A percentile compares a stretch with the other conserved stretches of the same genome.
These are phyloP conservation scores for Sarocladiaceae sp. DNA, from an alignment of 2,329 filamentous ascomycete genomes.

Conservation along the genomic window DNA sequence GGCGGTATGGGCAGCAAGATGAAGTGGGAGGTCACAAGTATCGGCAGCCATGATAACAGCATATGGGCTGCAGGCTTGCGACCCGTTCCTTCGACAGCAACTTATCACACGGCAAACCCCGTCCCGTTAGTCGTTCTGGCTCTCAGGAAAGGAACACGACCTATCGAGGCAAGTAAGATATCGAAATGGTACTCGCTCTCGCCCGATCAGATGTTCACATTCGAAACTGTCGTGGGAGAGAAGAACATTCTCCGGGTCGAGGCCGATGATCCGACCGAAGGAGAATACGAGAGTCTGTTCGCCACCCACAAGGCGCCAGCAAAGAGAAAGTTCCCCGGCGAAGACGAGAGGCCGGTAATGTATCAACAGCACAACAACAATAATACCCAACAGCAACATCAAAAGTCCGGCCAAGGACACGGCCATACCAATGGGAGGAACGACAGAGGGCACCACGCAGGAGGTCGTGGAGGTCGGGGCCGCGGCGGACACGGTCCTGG, in stretches of 20 bases:
- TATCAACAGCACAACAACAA: conserved; percentile 24
- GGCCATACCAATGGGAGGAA: conserved; percentile 32
- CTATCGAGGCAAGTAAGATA: conserved; percentile 77
- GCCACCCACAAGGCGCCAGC: conserved; percentile 46
- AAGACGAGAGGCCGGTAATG: conserved; percentile 36
- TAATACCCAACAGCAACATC: conserved; percentile 21
- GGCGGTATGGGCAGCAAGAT: conserved; percentile 83
- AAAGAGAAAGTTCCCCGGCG: conserved; percentile 54
- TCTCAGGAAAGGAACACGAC: conserved; percentile 68
- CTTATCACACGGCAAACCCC: conserved; percentile 74
- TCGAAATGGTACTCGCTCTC: conserved; percentile 77
- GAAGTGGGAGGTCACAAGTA: conserved; percentile 77
- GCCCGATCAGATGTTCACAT: conserved; percentile 65
- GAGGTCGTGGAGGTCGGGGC: conserved; percentile 32
- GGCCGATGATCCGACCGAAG: conserved; percentile 45
- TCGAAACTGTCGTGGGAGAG: conserved; percentile 82
- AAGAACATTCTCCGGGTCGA: conserved; percentile 82
- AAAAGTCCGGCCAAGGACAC: conserved; percentile 21
- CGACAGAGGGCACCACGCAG: conserved; percentile 37
- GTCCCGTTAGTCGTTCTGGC: conserved; percentile 80
- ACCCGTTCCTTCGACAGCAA: conserved; percentile 63
- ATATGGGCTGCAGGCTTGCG: conserved; percentile 83
- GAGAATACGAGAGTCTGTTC: conserved; percentile 59
- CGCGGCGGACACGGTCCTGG: conserved; percentile 34
- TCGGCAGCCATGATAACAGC: conserved; percentile 70